Evolutionary conservation across 2,329 filamentous ascomycete species (phyloP).

Genomic region (Stachybotrys echinatus): DNA sequence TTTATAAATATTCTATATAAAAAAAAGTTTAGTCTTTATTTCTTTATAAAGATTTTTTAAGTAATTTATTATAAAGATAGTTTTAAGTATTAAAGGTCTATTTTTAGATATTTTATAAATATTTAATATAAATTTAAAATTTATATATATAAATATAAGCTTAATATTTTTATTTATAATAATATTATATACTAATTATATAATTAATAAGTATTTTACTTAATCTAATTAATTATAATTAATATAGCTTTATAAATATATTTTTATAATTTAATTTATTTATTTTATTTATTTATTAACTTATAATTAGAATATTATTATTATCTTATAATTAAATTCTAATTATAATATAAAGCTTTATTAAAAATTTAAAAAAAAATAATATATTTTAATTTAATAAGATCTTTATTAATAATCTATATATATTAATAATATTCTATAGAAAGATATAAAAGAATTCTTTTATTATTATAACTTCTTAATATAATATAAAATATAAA

Average conservation of each 20-base stretch:
- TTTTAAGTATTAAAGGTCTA: background rate
- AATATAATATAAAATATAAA: background rate
- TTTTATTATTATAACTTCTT: no score
- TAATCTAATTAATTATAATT: background rate
- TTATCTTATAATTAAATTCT: no score
- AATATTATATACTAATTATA: background rate
- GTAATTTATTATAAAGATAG: background rate
- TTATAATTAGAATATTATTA: background rate
- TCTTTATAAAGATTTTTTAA: no score
- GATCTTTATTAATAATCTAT: no score
- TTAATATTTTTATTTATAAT: background rate
- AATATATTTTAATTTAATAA: no score
- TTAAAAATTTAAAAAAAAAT: no score
- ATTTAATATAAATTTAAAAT: background rate
- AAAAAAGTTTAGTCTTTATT: no score
- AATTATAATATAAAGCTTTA: no score
- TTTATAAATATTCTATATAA: no score
- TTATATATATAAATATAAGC: background rate
- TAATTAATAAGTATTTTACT: background rate
- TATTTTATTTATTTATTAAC: background rate
- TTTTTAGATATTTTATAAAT: background rate
- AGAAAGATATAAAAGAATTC: background rate
- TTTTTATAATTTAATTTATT: background rate
- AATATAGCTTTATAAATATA: background rate
- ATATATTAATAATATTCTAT: no score